Evolutionary conservation across 345 rosid species (phyloP).

Genomic region (Eucalyptus sp.): DNA sequence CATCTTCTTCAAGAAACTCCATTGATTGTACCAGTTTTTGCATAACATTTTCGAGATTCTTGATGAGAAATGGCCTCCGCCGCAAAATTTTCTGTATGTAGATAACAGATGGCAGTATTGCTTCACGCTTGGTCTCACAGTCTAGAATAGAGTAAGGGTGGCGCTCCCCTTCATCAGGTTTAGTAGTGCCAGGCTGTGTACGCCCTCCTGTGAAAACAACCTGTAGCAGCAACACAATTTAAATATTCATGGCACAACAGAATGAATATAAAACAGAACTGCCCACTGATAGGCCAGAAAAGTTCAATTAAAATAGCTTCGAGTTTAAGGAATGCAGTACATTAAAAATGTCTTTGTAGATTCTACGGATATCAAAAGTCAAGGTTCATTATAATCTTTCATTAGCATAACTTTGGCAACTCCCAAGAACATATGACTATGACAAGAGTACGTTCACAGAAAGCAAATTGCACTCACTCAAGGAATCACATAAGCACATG

Average conservation of each 20-base stretch:
- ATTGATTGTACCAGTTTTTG: constrained; percentile 84
- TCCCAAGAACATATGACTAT: background rate
- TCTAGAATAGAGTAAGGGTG: constrained; percentile 85
- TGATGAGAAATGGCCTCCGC: constrained; percentile 88
- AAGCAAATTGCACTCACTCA: background rate
- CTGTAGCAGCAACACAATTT: constrained; percentile 9
- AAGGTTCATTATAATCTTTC: background rate
- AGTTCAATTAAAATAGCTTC: background rate
- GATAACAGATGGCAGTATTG: constrained; percentile 71
- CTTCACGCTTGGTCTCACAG: constrained; percentile 77
- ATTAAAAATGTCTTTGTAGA: background rate
- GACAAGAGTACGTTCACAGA: background rate
- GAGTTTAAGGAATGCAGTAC: background rate
- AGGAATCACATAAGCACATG: background rate
- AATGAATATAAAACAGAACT: background rate
- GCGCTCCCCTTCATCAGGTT: constrained; percentile 98
- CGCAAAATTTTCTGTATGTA: constrained; percentile 85
- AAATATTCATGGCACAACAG: background rate
- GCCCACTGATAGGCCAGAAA: background rate
- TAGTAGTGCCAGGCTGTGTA: constrained; percentile 92
- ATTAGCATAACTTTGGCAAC: background rate
- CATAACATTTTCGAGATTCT: constrained; percentile 95
- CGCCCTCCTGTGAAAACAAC: constrained; percentile 97
- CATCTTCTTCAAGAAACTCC: constrained; percentile 96
- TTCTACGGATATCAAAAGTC: background rate